phyloP scores from a whole-genome alignment of 495 filamentous ascomycete genomes.

The Amorphotheca resinae region DNA sequence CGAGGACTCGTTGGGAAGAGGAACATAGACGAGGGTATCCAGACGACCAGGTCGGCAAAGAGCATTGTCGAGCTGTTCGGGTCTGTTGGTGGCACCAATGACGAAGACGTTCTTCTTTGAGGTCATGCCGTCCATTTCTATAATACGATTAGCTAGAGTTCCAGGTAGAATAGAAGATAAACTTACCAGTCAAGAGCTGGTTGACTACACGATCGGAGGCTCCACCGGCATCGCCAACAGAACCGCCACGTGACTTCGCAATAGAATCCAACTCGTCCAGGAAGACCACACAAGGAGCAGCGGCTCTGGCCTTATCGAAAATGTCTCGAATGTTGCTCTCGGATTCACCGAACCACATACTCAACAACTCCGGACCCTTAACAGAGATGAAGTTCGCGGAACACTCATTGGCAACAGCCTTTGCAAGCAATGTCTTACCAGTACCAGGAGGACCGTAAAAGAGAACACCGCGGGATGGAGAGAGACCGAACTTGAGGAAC shows the following conservation, averaged over 20 bases:
- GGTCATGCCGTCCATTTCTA: slow-evolving; percentile 98
- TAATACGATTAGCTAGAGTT: slow-evolving; percentile 30
- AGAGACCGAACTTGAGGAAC: slow-evolving; percentile 99
- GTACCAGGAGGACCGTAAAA: slow-evolving; percentile 99
- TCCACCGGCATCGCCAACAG: slow-evolving; percentile 91
- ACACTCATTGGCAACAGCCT: slow-evolving; percentile 98
- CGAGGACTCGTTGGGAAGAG: slow-evolving; percentile 79
- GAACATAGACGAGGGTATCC: slow-evolving; percentile 95
- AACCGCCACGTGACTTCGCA: slow-evolving; percentile 97
- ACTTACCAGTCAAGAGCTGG: slow-evolving; percentile 91
- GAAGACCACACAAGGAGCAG: slow-evolving; percentile 98
- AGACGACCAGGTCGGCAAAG: slow-evolving; percentile 97
- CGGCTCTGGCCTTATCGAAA: slow-evolving; percentile 98
- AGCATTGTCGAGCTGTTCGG: slow-evolving; percentile 94
- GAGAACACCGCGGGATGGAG: slow-evolving; percentile 92
- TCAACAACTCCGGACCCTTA: slow-evolving; percentile 94
- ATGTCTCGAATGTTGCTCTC: slow-evolving; percentile 99
- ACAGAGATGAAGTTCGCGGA: slow-evolving; percentile 99
- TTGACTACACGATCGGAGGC: slow-evolving; percentile 99
- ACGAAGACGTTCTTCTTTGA: slow-evolving; percentile 99
- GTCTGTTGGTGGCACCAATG: slow-evolving; percentile 96
- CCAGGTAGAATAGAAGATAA: slow-evolving; percentile 3
- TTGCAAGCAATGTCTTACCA: slow-evolving; percentile 98
- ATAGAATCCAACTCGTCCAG: slow-evolving; percentile 98
- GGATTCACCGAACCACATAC: slow-evolving; percentile 99